Evolutionary conservation across 768 basidiomycete genomes (phyloP).

Genomic region (Myochromella boudieri): DNA sequence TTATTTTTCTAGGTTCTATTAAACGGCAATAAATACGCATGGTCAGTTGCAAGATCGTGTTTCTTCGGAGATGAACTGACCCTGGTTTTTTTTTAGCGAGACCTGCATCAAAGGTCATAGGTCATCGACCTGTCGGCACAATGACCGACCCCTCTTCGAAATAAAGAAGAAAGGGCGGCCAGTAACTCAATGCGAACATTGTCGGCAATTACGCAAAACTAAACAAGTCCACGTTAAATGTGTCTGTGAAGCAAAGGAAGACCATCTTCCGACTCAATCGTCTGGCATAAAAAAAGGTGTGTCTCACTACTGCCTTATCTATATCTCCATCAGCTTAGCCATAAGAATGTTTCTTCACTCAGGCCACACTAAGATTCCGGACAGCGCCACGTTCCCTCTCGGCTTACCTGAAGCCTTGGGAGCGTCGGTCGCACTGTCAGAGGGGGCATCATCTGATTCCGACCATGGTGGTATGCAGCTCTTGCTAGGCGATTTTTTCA

Average conservation of each 20-base stretch:
- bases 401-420: constrained; percentile 72
- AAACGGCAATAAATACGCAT: constrained; percentile 79
- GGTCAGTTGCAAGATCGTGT: constrained; percentile 46
- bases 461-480: constrained; percentile 66
- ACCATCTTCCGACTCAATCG: constrained; percentile 48
- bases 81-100: constrained; percentile 51
- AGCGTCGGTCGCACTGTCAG: constrained; percentile 58
- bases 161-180: constrained; percentile 94
- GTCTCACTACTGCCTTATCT: constrained; percentile 24
- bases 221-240: constrained; percentile 88
- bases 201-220: constrained; percentile 81
- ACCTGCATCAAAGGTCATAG: constrained; percentile 95
- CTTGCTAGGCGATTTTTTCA: constrained; percentile 39
- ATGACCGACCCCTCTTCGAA: constrained; percentile 85
- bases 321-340: constrained; percentile 37
- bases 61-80: constrained; percentile 7
- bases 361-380: constrained; percentile 62
- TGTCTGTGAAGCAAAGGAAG: constrained; percentile 75
- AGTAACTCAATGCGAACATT: constrained; percentile 87
- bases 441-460: constrained; percentile 56
- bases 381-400: constrained; percentile 77
- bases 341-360: constrained; percentile 37
- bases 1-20: constrained; percentile 55
- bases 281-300: constrained; percentile 63
- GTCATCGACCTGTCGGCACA: constrained; percentile 86